Evolutionary conservation across 2,329 filamentous ascomycete species (phyloP), one percentile per base, ranked within the genome.

Genomic region (Diaporthe batatas): DNA sequence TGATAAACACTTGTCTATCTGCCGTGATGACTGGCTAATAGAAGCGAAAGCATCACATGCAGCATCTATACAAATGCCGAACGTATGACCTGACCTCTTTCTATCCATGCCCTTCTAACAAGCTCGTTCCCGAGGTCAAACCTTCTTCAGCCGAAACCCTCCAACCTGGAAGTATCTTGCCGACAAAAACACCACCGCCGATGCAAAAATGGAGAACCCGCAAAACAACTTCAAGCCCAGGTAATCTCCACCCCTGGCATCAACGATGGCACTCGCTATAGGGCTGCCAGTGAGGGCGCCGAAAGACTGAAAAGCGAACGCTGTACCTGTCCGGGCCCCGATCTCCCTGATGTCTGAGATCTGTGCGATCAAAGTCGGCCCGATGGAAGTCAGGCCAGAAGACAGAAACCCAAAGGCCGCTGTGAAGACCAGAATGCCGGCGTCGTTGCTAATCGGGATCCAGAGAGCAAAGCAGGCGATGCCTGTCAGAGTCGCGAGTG

Each of bases 271-370:
- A 8, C 92, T 92, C 1, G 87, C 91, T 76, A 94, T 92, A 0
- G 92, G 92, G 58, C 86, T 90, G 0, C 92, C 91, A 0, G 90
- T 90, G 67, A 95, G 82, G 1, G 90, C 91, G 5, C 90, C 92
- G 42, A 94, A 82, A 1, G 89, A 86, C 71, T 91, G 85, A 59
- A 91, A 79, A 21, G 89, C 87, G 78, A 92, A 93, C 34, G 90
- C 85, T 0, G 88, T 86, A 0, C 93, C 93, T 2, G 87, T 90
- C 7, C 93, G 86, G 1, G 91, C 87, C 18, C 93, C 93, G 44
- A 95, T 91, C 79, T 93, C 87, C 25, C 89, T 85, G 49, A 94
- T 87, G 58, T 93, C 91, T 1, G 89, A 91, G 74, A 94, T 92
- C 77, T 94, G 91, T 1, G 91, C 91, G 29, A 95, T 84, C 18